phyloP scores from a whole-genome alignment of 2,329 filamentous ascomycete genomes.

The Biscogniauxia sp. region DNA sequence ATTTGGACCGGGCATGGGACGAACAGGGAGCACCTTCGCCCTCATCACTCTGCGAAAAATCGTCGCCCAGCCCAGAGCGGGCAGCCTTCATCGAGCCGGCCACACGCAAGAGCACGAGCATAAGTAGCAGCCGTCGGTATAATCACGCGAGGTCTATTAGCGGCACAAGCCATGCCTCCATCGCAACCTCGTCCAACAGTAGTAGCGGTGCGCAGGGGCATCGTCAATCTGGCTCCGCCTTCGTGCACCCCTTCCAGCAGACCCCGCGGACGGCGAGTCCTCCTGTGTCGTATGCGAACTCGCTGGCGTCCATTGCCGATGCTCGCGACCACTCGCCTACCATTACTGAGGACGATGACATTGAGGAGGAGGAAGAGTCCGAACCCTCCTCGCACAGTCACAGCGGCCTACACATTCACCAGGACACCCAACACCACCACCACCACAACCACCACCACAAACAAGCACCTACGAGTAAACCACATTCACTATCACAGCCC shows the following conservation, averaged over 20 bases:
- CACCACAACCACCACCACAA: constrained; percentile 8
- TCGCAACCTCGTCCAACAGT: constrained; percentile 51
- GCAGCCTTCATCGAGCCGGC: constrained; percentile 27
- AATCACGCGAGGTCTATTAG: constrained; percentile 59
- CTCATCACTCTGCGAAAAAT: constrained; percentile 14
- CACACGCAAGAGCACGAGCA: constrained; percentile 1
- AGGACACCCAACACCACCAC: constrained; percentile 7
- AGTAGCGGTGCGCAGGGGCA: constrained; percentile 31
- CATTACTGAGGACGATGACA: constrained; percentile 53
- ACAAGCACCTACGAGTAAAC: constrained; percentile 14
- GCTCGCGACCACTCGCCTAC: constrained; percentile 54
- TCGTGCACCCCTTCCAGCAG: constrained; percentile 65
- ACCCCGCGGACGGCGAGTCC: constrained; percentile 60
- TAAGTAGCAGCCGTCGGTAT: constrained; percentile 38
- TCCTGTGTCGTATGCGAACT: constrained; percentile 57
- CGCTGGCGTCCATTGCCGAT: constrained; percentile 47
- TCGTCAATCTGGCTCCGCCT: constrained; percentile 43
- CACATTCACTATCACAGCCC: constrained; percentile 30
- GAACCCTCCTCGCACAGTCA: constrained; percentile 17
- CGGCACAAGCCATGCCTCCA: constrained; percentile 55
- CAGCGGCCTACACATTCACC: constrained; percentile 26
- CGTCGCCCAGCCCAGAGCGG: neutral
- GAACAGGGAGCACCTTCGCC: constrained; percentile 41
- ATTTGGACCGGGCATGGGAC: constrained; percentile 59
- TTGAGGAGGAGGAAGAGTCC: constrained; percentile 20